Evolutionary conservation across 306 rosid species (phyloP).

Genomic region (Castanea mollissima): DNA sequence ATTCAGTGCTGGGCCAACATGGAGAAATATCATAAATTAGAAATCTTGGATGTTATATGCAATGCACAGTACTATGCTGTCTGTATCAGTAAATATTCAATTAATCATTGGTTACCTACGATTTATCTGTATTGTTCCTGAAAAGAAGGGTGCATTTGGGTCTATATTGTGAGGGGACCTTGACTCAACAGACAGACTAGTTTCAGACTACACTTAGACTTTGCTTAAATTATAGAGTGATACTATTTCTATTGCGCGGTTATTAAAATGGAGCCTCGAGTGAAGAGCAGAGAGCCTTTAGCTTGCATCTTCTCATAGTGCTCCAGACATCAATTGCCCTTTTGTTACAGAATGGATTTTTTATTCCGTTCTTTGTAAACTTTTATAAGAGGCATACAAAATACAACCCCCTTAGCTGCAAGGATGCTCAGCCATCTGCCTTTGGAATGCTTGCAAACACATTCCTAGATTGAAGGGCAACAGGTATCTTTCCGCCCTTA

Average conservation of each 20-base stretch:
- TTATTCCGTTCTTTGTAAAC: slow-evolving; percentile 27
- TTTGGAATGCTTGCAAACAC: background rate
- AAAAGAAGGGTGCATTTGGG: background rate
- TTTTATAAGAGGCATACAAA: slow-evolving; percentile 27
- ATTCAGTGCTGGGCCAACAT: background rate
- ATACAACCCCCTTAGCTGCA: background rate
- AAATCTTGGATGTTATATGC: background rate
- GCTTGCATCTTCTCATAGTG: slow-evolving; percentile 58
- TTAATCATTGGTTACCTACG: background rate
- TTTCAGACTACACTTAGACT: background rate
- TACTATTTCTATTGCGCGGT: background rate
- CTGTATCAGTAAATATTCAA: background rate
- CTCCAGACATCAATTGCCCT: slow-evolving; percentile 46
- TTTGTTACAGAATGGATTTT: slow-evolving; percentile 23
- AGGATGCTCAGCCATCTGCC: background rate
- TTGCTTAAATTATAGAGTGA: background rate
- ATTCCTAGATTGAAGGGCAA: background rate
- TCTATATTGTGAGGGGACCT: background rate
- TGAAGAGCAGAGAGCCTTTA: slow-evolving; percentile 48
- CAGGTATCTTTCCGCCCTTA: background rate
- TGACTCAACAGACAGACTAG: background rate
- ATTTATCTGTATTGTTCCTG: background rate
- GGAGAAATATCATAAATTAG: background rate
- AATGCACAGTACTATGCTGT: background rate
- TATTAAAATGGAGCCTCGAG: slow-evolving; percentile 48